Evolutionary conservation across 2,329 filamentous ascomycete genomes (phyloP).

Genomic region (Cladophialophora chaetospira): DNA sequence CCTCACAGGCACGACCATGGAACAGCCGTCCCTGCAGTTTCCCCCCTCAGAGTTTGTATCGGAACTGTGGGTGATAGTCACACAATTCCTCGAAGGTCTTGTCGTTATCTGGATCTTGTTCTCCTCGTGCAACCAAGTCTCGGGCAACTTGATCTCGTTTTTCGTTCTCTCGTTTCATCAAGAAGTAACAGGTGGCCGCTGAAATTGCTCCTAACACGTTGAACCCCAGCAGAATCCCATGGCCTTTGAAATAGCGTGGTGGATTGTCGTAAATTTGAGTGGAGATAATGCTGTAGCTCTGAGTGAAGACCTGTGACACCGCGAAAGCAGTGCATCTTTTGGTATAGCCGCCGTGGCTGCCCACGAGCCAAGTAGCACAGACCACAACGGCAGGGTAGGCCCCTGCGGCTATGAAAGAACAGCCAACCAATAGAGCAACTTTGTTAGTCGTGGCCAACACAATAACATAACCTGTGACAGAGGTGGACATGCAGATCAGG

Average conservation of each 20-base stretch:
- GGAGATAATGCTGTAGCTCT: conserved; percentile 15
- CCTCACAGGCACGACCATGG: too few species aligned
- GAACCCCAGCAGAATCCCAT: conserved; percentile 15
- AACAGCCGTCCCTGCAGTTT: neutral
- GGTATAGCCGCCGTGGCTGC: conserved; percentile 16
- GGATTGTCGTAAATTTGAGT: conserved; percentile 19
- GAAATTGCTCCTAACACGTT: neutral
- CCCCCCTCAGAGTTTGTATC: conserved; percentile 1
- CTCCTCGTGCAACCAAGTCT: neutral
- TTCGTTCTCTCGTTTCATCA: conserved; percentile 3
- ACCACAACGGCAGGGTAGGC: conserved; percentile 11
- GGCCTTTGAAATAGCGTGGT: conserved; percentile 20
- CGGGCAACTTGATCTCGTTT: neutral
- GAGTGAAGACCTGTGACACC: conserved; percentile 10
- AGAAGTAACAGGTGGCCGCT: neutral
- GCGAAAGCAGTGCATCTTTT: conserved; percentile 18
- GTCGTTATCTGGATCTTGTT: neutral
- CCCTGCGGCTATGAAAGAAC: conserved; percentile 13
- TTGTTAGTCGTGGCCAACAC: conserved; percentile 11
- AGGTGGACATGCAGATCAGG: neutral
- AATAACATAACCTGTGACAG: conserved; percentile 9
- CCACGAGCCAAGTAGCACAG: conserved; percentile 10
- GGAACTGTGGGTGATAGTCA: conserved; percentile 11
- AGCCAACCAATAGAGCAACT: conserved; percentile 3
- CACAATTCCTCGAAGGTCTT: conserved; percentile 13